These are phyloP conservation scores for Ganoderma lucidum DNA, from an alignment of 1,284 basidiomycete genomes.

Conservation along the genomic window DNA sequence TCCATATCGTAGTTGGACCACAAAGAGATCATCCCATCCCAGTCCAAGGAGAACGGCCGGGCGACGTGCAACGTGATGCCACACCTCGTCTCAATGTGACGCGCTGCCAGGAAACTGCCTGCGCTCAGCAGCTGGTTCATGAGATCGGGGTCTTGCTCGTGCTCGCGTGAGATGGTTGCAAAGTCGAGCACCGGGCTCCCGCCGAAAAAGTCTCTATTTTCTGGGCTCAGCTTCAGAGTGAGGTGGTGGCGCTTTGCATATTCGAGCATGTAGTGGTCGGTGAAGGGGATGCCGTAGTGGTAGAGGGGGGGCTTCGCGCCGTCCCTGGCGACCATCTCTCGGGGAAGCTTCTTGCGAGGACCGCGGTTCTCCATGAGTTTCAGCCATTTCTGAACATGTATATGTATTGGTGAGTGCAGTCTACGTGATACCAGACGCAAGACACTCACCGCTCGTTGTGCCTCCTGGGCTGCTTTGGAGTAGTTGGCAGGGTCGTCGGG, in stretches of 20 bases:
- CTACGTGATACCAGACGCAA: neutral
- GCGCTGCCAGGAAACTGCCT: neutral
- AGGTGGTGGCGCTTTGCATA: neutral
- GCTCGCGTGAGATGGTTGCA: neutral
- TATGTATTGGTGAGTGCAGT: neutral
- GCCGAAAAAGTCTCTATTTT: neutral
- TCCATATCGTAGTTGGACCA: neutral
- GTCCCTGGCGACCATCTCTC: neutral
- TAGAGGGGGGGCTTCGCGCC: neutral
- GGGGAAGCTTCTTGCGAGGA: neutral
- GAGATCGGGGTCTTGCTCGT: neutral
- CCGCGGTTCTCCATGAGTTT: neutral
- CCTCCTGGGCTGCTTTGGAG: neutral
- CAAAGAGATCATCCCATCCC: neutral
- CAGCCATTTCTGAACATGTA: neutral
- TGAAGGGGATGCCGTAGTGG: constrained; percentile 1
- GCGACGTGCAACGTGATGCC: neutral
- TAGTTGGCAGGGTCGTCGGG: neutral
- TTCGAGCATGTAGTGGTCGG: neutral
- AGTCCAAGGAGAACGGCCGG: neutral
- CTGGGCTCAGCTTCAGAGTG: neutral
- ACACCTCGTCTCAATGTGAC: neutral
- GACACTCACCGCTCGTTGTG: neutral
- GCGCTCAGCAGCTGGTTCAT: neutral
- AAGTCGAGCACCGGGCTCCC: neutral